Base-by-base conservation (phyloP, 768 basidiomycete genomes). In the Pleurotus platypus region DNA sequence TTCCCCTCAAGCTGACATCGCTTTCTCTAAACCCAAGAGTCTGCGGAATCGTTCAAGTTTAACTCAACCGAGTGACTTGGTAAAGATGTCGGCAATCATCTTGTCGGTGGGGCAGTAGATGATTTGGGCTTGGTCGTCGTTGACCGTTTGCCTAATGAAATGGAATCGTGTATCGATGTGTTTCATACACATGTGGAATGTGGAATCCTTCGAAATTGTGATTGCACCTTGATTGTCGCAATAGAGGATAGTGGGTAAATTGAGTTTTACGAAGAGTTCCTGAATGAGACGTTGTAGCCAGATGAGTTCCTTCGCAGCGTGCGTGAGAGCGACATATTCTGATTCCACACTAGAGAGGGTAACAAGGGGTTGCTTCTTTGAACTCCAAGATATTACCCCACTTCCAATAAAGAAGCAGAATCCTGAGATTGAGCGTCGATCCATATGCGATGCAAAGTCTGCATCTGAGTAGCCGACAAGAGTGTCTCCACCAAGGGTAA, bases 141-240 rank as follows among this genome's bases (percentile, higher is more conserved):
- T 59, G 37, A 70, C 54, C n/a, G 46, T 49, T 13, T 65, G 56
- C 2, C 66, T 55, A 38, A 70, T 59, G 40, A 60, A 62, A 51
- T 70, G 69, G 53, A 67, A 62, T 6, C 62, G 61, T 38, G 67
- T 64, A 45, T 69, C 65, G 54, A 72, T 72, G 60, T 72, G 71
- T 55, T 72, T 72, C 7, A 66, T 63, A 13, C 64, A 46, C 5
- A 61, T 27, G 37, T 69, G 68, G 49, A 63, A 27, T 27, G 27
- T 27, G 27, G 27, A 27, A 27, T 27, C 27, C 27, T 27, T 27
- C 27, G 27, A 27, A 27, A 27, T 27, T 27, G 27, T 27, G 27
- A 27, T 27, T 27, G 27, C 27, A 18, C 18, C 18, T 18, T 18
- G 18, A 18, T 18, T 18, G 18, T 18, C 18, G 18, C 18, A 18